phyloP scores from a whole-genome alignment of 371 early-diverging fungal species.

The Cokeromyces recurvatus region DNA sequence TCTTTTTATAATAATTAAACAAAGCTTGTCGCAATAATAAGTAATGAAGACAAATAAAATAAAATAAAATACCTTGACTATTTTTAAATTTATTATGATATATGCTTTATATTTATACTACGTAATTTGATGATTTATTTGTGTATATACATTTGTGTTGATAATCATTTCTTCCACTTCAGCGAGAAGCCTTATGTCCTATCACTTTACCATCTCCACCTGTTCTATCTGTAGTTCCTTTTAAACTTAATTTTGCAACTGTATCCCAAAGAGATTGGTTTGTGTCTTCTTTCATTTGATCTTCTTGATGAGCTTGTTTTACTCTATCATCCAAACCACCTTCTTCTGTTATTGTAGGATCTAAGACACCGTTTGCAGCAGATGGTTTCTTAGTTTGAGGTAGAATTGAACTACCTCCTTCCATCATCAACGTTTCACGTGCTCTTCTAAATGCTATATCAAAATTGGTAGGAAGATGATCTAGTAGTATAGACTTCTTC shows the following conservation, averaged over 20 bases:
- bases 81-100: too few species aligned
- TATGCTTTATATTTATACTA: too few species aligned
- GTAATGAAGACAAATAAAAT: too few species aligned
- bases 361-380: conserved; percentile 5
- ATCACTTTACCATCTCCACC: conserved; percentile 14
- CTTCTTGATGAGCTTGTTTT: conserved; percentile 1
- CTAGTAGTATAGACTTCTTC: conserved; percentile 37
- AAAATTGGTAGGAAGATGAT: conserved; percentile 47
- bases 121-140: too few species aligned
- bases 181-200: conserved; percentile 1
- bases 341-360: conserved; percentile 3
- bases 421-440: conserved; percentile 35
- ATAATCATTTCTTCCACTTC: too few species aligned
- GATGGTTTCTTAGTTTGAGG: neutral
- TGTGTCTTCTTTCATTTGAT: neutral
- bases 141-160: too few species aligned
- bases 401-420: conserved; percentile 1
- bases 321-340: neutral
- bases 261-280: conserved; percentile 2
- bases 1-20: too few species aligned
- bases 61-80: too few species aligned
- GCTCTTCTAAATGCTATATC: conserved; percentile 43
- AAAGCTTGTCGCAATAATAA: too few species aligned
- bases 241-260: conserved; percentile 9
- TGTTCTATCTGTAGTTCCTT: conserved; percentile 13